A percentile compares a stretch with the other conserved stretches of the same genome.
Conservation (phyloP, 139 green algal species). For the Coelastrella sp. region DNA sequence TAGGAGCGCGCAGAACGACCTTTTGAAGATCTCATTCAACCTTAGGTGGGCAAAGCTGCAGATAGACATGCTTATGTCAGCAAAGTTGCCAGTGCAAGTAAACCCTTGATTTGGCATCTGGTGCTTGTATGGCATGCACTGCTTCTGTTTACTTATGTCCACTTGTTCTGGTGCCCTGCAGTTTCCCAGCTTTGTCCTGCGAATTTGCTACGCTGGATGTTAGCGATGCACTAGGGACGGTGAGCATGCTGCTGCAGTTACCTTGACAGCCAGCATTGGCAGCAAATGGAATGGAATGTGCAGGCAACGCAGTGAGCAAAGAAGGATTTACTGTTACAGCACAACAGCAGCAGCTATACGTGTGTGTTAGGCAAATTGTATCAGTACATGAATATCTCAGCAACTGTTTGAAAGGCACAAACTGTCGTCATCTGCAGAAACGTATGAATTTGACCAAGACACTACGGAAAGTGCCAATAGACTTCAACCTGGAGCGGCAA, state of each 20-base stretch:
- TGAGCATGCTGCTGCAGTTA: slow-evolving; percentile 55
- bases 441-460: slow-evolving; percentile 97
- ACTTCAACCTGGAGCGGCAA: slow-evolving; percentile 59
- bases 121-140: no score
- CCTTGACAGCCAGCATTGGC: not conserved
- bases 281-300: not conserved
- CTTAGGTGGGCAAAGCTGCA: slow-evolving; percentile 72
- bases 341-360: no score
- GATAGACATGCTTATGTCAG: no score
- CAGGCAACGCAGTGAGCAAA: no score
- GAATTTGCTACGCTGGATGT: slow-evolving; percentile 98
- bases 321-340: no score
- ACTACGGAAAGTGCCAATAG: slow-evolving; percentile 90
- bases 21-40: slow-evolving; percentile 98
- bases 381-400: no score
- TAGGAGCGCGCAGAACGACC: slow-evolving; percentile 87
- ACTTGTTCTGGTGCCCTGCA: slow-evolving; percentile 63
- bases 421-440: slow-evolving; percentile 66
- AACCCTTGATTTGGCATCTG: not conserved
- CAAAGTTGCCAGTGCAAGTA: no score
- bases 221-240: slow-evolving; percentile 91
- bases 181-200: slow-evolving; percentile 91
- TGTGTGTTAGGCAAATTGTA: no score
- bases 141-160: not conserved
- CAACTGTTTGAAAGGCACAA: not conserved